phyloP scores from a whole-genome alignment of 1,284 basidiomycete genomes.

The Malassezia brasiliensis region DNA sequence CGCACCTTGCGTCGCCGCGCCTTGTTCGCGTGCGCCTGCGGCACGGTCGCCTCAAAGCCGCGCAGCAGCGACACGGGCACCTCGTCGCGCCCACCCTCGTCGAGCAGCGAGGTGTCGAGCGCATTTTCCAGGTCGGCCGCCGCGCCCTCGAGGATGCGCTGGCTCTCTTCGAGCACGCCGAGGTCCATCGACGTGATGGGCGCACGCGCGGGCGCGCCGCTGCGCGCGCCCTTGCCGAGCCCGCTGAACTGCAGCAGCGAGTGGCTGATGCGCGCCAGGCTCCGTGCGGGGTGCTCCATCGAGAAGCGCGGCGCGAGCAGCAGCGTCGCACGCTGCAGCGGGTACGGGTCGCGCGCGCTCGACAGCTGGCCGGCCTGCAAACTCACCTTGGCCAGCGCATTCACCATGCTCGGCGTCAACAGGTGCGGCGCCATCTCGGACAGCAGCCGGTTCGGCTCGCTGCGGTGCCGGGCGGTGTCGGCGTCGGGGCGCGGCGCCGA shows the following conservation, averaged over 20 bases:
- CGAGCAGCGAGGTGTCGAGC: constrained; percentile 11
- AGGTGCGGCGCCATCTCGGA: constrained; percentile 46
- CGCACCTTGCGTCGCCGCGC: constrained; percentile 30
- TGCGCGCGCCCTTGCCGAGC: background rate
- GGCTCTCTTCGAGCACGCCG: constrained; percentile 38
- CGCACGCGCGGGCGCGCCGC: background rate
- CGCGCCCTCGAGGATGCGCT: constrained; percentile 37
- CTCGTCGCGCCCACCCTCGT: constrained; percentile 15
- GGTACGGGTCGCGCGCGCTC: constrained; percentile 22
- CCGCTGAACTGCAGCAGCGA: constrained; percentile 22
- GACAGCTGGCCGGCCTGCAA: constrained; percentile 26
- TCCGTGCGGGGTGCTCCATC: constrained; percentile 37
- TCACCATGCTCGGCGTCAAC: constrained; percentile 42
- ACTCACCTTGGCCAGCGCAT: constrained; percentile 33
- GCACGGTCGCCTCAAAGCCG: constrained; percentile 45
- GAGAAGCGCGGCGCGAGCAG: constrained; percentile 34
- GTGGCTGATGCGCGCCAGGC: constrained; percentile 36
- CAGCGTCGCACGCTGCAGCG: constrained; percentile 28
- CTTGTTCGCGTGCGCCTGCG: constrained; percentile 31
- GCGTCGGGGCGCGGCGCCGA: background rate
- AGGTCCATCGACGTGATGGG: constrained; percentile 36
- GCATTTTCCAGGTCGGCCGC: constrained; percentile 22
- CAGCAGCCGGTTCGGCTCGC: constrained; percentile 34
- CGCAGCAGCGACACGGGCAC: constrained; percentile 38
- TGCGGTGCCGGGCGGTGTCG: background rate